Evolutionary conservation across 257 asterid genomes (phyloP), one percentile per base, ranked within the genome.

Genomic region (Forsythia viridissima): DNA sequence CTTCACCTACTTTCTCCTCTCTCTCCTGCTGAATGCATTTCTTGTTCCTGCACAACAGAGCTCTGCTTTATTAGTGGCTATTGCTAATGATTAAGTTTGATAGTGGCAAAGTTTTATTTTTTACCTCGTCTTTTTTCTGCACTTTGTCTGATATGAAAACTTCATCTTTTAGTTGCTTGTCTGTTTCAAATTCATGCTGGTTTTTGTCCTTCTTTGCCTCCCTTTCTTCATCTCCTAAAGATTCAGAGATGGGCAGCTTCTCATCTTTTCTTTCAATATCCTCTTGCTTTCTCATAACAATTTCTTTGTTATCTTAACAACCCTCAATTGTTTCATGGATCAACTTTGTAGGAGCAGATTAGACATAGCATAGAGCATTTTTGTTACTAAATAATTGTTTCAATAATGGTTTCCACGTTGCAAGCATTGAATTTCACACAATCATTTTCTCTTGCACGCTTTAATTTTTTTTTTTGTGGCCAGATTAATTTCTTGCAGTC

Each of bases 51-150:
- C 67, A 78, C 77, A 70, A 80, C 59, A 78, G 67, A 72, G 34
- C 16, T 66, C 30, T 48, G 43, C 44, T 48, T 73, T 42, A 48
- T 70, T 37, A n/a, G 76, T 69, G 76, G 38, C 76, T 24, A n/a
- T 48, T 40, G 38, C 36, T 4, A 44, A 70, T 46, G 69, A 36
- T 43, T 77, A 40, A 72, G 71, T 57, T 78, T 21, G 37, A 76
- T 42, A 66, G 42, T 57, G 79, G 61, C 70, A 36, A 76, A 73
- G 71, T 37, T 71, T 48, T 34, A 15, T 55, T 20, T 65, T 75
- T 68, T 76, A 90, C 94, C 89, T 85, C 84, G 38, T 77, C 76
- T 37, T 76, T 61, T 72, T 48, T 66, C 9, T 81, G 85, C 66
- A 46, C 65, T 81, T 65, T 82, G 30, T 82, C 80, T 10, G 69